Evolutionary conservation across 371 early-diverging fungal species (phyloP), one percentile per base, ranked within the genome.

Genomic region (Syncephalastrum monosporum): DNA sequence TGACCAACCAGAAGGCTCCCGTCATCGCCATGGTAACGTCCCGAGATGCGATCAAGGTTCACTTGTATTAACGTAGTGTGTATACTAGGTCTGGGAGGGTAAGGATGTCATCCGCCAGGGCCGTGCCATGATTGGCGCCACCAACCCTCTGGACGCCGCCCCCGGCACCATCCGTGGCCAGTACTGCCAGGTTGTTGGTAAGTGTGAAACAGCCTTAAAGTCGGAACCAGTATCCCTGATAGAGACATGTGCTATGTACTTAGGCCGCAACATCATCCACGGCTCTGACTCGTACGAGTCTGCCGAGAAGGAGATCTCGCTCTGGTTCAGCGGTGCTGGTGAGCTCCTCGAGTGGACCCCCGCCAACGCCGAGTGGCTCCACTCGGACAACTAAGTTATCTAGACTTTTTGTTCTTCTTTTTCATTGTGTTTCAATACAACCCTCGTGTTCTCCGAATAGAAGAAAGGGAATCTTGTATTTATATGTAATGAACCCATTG

Each of bases 141-240:
- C 87, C 66, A 84, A 87, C 81, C 88, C 88, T 64, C 77, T 90
- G 60, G 87, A 87, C 53, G 87, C 95, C 58, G 86, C 79, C 43
- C 89, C 94, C 56, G 97, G 97, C 57, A 96, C 94, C 65, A 97
- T 98, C 82, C 89, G 98, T 74, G 96, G 94, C 48, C 94, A 96
- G 79, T 93, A 87, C 79, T 86, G 87, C 61, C 50, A 59, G 21
- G 60, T 61, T 42, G 53, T 60, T 17, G 56, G 57, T 59, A 47
- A 42, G 45, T 53, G 17, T n/a, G 33, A 16, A 27, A 19, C 21
- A 4, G 27, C 12, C 5, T 27, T 27, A 2, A 4, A 27, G 7
- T 42, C 19, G 49, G 38, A 57, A 88, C 57, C 88, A 16, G 6
- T 42, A 8, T 14, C 3, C 7, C 2, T 33, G 38, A 8, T 10